Percentiles rank a stretch among this genome's conserved stretches.
Evolutionary conservation across 805 yeast genomes (phyloP).

Genomic region (Candida argentea): DNA sequence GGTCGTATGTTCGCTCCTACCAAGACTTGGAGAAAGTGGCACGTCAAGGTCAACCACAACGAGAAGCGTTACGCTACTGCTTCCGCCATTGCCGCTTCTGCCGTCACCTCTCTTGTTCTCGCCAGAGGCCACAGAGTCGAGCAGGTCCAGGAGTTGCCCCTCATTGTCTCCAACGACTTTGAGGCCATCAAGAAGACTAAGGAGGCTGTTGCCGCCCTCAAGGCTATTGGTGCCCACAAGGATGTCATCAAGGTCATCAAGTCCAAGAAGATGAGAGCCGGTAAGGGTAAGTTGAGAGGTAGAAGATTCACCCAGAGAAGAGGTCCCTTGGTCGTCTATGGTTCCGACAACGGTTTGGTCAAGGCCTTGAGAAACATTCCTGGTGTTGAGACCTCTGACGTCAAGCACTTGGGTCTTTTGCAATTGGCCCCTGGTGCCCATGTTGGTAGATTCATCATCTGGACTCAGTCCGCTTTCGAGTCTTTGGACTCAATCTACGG

Average conservation of each 20-base stretch:
- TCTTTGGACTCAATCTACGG: conserved; percentile 97
- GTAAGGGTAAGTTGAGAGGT: conserved; percentile 99
- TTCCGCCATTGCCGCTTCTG: conserved; percentile 98
- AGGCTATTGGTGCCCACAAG: conserved; percentile 98
- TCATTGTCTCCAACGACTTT: conserved; percentile 88
- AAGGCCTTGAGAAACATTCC: conserved; percentile 99
- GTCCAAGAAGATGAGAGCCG: conserved; percentile 98
- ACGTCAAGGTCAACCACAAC: conserved; percentile 99
- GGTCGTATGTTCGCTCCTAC: conserved; percentile 99
- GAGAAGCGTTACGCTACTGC: conserved; percentile 99
- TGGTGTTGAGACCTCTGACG: conserved; percentile 97
- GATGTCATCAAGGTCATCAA: conserved; percentile 96
- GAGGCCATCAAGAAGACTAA: conserved; percentile 94
- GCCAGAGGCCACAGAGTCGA: conserved; percentile 99
- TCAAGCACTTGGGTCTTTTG: conserved; percentile 84
- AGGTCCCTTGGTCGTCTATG: conserved; percentile 98
- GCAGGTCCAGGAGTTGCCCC: conserved; percentile 95
- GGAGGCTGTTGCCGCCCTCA: conserved; percentile 96
- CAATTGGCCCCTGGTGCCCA: conserved; percentile 99
- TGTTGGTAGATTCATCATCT: conserved; percentile 98
- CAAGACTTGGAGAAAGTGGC: conserved; percentile 99
- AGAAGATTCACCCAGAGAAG: conserved; percentile 99
- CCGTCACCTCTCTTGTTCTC: conserved; percentile 94
- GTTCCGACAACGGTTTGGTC: conserved; percentile 93
- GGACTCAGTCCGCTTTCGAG: conserved; percentile 98